phyloP scores from a whole-genome alignment of 176 grass and related monocot species.

The Oryza glumipatula region DNA sequence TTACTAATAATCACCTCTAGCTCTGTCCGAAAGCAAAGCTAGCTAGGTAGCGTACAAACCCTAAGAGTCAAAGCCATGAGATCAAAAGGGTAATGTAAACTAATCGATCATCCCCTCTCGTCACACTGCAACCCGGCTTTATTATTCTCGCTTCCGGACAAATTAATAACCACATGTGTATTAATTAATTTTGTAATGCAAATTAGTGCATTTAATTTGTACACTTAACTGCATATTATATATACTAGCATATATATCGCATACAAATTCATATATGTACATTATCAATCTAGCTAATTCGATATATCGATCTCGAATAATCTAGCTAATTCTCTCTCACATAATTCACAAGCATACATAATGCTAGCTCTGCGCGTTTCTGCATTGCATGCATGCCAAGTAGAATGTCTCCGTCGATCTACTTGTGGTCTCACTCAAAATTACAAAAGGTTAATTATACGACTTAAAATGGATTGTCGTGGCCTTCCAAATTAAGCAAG shows the following conservation, averaged over 20 bases:
- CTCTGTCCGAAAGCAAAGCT: background rate
- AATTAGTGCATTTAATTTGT: background rate
- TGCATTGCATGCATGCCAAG: too few relatives aligned
- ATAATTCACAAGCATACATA: too few relatives aligned
- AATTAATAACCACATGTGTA: background rate
- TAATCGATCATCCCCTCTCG: background rate
- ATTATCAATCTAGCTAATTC: too few relatives aligned
- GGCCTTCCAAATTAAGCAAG: background rate
- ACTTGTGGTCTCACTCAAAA: too few relatives aligned
- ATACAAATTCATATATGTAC: too few relatives aligned
- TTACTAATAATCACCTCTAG: background rate
- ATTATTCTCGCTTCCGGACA: background rate
- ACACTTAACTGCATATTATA: too few relatives aligned
- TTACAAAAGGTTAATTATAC: background rate
- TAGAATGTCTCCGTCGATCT: too few relatives aligned
- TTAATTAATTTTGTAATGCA: background rate
- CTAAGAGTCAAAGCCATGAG: constrained; percentile 43
- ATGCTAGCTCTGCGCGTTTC: too few relatives aligned
- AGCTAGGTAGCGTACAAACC: background rate
- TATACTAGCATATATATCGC: too few relatives aligned
- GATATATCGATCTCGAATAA: too few relatives aligned
- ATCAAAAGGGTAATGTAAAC: constrained; percentile 44
- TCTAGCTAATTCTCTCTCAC: too few relatives aligned
- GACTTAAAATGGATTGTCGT: background rate
- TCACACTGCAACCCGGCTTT: background rate